Evolutionary conservation across 2,329 filamentous ascomycete genomes (phyloP), one percentile per base, ranked within the genome.

Genomic region (Canariomyces notabilis): DNA sequence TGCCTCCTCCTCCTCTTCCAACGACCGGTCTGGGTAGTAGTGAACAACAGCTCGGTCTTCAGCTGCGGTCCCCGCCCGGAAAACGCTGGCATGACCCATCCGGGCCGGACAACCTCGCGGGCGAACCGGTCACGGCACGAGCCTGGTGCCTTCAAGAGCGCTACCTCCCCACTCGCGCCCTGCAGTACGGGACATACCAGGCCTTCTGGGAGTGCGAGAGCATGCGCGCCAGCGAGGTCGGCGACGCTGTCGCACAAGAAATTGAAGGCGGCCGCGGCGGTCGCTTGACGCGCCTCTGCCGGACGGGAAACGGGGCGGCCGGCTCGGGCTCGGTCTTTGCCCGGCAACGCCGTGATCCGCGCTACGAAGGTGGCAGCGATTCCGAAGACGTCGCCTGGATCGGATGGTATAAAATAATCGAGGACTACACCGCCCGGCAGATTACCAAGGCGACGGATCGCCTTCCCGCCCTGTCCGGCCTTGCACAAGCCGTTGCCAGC

Each of bases 381-480:
- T n/a, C n/a, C n/a, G n/a, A 33, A 2, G 11, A n/a, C 2, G 33
- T 38, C 14, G 52, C 50, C 31, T 54, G 52, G 42, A 37, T 31
- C 2, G 46, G 44, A 11, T 59, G 56, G 56, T 51, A 57, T 39
- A 12, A n/a, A 1, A 55, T 59, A 52, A 38, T 59, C 1, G 46
- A 52, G 15, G 42, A 53, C 8, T 63, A 60, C 33, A 57, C 56
- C 3, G 26, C 31, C 5, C 50, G 58, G 15, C 37, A 45, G 12
- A 48, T 64, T 15, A 58, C 62, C 2, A 51, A 51, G 7, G 33
- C 50, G 11, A 53, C 48, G 5, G 61, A 63, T 38, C 58, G 56
- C 19, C 49, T 64, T 20, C 42, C 54, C 2, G 61, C 60, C 7
- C 34, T 64, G 33, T 53, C 57, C n/a, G 60, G 60, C 18, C 29